Base-by-base conservation (phyloP, 2,329 filamentous ascomycete species). In the Balansia obtecta region DNA sequence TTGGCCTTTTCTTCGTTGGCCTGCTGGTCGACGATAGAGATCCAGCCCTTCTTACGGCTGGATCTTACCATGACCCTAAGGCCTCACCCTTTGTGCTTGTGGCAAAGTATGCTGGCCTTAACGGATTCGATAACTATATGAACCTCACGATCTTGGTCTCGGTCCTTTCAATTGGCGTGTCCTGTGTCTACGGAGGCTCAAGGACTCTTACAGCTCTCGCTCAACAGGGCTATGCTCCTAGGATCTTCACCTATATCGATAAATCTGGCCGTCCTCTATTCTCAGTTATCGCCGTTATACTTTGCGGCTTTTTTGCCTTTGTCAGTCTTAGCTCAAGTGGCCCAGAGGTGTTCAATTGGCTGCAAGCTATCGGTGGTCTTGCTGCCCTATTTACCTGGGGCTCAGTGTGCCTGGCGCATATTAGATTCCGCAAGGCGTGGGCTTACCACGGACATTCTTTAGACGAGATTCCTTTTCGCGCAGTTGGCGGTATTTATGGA, bases 381-480 rank as follows among this genome's bases (percentile, higher is more conserved):
- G 73, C 75, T 15, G 73, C 76, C 46, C 73, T 84, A 53, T 83
- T 82, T 63, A 78, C 79, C 33, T 85, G 80, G 80, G 79, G 74
- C 40, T 79, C 75, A 49, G 79, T 85, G 57, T 82, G 78, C 61
- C 60, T 80, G 15, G 74, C 77, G 3, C 80, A 84, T 60, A 81
- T 84, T 60, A 79, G 80, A 46, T 84, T 83, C 73, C 78, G 80
- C 45, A 59, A 61, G 18, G 80, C 78, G 2, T 83, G 80, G 80
- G 65, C 63, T 46, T 63, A 68, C 33, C 74, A 83, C 53, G 80
- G 80, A 39, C 80, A 77, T 63, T 74, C 70, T 11, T 62, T 84
- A 8, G 79, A 83, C 48, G 82, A 86, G 64, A 74, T 87, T n/a
- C 78, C 82, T 1, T 87, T 82, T 70, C 64, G 67, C 46, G 77